phyloP scores from a whole-genome alignment of 2,329 filamentous ascomycete genomes.

The Aspergillus ruber region DNA sequence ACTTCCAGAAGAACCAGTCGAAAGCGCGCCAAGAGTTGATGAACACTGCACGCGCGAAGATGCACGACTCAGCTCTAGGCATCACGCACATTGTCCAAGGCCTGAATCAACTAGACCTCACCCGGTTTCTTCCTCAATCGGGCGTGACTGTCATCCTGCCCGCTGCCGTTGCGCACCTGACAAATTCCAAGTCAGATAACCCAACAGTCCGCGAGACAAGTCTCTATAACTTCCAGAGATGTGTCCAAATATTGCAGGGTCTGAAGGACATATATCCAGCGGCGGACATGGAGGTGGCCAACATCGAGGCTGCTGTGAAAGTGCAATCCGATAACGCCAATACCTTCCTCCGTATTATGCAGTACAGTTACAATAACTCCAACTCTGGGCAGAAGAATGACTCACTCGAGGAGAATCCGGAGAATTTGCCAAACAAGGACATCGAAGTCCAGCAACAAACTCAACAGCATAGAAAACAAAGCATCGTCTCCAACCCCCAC shows the following conservation, averaged over 20 bases:
- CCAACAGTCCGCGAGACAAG: constrained; percentile 63
- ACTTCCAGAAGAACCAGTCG: constrained; percentile 44
- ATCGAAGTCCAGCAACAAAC: too few relatives aligned
- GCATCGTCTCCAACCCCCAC: constrained; percentile 8
- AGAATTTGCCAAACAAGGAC: not conserved
- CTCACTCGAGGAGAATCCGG: not conserved
- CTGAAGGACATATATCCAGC: constrained; percentile 79
- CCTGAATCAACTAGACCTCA: constrained; percentile 62
- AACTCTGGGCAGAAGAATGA: not conserved
- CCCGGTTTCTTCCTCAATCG: constrained; percentile 71
- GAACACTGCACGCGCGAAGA: constrained; percentile 69
- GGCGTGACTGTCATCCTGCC: constrained; percentile 80
- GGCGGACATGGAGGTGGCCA: constrained; percentile 61
- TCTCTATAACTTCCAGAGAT: constrained; percentile 70
- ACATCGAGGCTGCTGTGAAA: constrained; percentile 29
- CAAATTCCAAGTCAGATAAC: constrained; percentile 75
- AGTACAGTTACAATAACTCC: constrained; percentile 13
- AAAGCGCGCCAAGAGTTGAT: constrained; percentile 48
- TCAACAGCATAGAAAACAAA: constrained; percentile 9
- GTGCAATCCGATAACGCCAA: constrained; percentile 22
- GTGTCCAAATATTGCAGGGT: constrained; percentile 77
- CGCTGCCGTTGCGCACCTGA: constrained; percentile 80
- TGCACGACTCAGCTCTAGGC: constrained; percentile 71
- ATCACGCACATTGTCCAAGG: constrained; percentile 74
- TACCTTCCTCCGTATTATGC: constrained; percentile 28